Base-by-base conservation (phyloP, 176 grass and related monocot species). In the Zoysia pacifica region DNA sequence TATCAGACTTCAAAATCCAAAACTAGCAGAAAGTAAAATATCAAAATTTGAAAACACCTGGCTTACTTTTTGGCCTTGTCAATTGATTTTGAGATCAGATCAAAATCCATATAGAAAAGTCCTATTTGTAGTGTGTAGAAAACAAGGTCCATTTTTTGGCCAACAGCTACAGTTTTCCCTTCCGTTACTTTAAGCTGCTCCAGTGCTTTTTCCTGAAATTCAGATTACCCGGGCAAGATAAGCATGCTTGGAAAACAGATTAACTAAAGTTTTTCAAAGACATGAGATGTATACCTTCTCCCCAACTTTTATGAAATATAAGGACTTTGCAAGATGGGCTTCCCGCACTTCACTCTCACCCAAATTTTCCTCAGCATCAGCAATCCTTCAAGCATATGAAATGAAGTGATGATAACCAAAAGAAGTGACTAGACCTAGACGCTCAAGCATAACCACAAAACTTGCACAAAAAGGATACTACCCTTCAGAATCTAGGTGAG, bases 271-370 rank as follows among this genome's bases (percentile, higher is more conserved):
- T 45, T 51, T 28, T 19, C 44, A 7, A 81, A 77, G n/a, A 45
- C 7, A 73, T 1, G 9, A 77, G 7, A 65, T 45, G 55, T 9
- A 65, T 88, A 95, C 93, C 90, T 99, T 99, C 72, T 99, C 96
- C 9, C 90, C 90, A 74, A 99, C 91, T 72, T 63, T 87, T 58
- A 95, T 93, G 77, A 87, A 99, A 42, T 91, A 90, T 65, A 99
- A 88, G 9, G 96, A 95, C 77, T 95, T 99, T 20, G 90, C 88
- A 18, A 95, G 86, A 95, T 99, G 96, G 74, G 93, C 96, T 87
- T 99, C 96, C 67, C 96, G 96, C 53, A 99, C 96, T 99, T 99
- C 96, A 78, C 92, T 99, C 88, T 99, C 96, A 20, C 96, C 93
- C 69, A 99, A 90, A 60, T 95, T 99, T 66, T 99, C 96, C 87